Conservation (phyloP, 805 yeast genomes). For the Saccharomycopsis olivae region DNA sequence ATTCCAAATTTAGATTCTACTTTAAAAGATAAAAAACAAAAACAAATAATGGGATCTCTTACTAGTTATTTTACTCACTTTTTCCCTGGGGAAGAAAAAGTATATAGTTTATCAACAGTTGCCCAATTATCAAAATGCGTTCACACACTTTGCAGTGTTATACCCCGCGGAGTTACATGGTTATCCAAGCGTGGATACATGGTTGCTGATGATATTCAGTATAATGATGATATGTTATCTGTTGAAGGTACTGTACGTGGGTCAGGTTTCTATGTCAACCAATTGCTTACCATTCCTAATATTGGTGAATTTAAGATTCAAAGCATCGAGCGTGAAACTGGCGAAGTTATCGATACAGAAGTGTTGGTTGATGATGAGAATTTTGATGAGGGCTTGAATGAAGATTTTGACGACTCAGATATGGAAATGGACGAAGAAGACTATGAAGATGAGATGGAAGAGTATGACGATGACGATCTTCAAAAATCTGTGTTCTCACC, state of each 20-base stretch:
- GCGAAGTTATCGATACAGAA: conserved; percentile 22
- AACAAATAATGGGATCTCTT: conserved; percentile 55
- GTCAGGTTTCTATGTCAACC: conserved; percentile 64
- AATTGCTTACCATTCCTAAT: conserved; percentile 79
- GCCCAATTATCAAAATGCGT: conserved; percentile 67
- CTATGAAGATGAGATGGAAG: conserved; percentile 19
- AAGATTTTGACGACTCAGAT: background rate
- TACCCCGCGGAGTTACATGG: conserved; percentile 82
- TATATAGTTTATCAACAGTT: conserved; percentile 56
- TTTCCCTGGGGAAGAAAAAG: conserved; percentile 70
- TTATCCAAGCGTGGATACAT: conserved; percentile 87
- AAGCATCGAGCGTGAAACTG: conserved; percentile 39
- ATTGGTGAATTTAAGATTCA: conserved; percentile 80
- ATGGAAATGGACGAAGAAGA: conserved; percentile 18
- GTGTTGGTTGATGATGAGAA: conserved; percentile 19
- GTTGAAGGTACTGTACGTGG: conserved; percentile 87
- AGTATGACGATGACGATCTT: conserved; percentile 22
- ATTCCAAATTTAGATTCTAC: conserved; percentile 65
- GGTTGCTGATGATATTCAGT: conserved; percentile 48
- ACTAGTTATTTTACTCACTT: conserved; percentile 61
- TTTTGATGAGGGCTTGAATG: background rate
- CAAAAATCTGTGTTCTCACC: conserved; percentile 30
- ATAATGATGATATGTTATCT: conserved; percentile 32
- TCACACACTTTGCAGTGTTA: conserved; percentile 71
- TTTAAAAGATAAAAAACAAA: conserved; percentile 66